These are phyloP conservation scores for Blastomyces silverae DNA, from an alignment of 2,329 filamentous ascomycete species.

Conservation along the genomic window DNA sequence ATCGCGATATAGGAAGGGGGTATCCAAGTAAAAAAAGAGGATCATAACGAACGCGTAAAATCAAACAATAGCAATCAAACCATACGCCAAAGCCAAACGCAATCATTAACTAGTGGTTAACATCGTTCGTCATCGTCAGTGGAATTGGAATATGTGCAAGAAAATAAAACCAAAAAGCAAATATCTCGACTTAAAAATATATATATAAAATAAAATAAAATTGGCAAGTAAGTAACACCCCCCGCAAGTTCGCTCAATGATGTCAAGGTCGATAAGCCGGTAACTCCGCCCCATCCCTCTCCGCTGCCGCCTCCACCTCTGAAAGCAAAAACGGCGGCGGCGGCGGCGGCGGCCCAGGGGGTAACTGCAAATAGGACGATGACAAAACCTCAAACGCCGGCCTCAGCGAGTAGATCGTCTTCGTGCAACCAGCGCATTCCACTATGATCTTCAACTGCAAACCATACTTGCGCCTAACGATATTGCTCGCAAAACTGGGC, in stretches of 20 bases:
- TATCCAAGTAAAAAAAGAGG: neutral
- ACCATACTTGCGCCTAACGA: neutral
- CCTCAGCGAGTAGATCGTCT: neutral
- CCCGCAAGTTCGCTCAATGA: neutral
- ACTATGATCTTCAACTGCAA: neutral
- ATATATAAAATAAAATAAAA: neutral
- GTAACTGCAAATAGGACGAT: neutral
- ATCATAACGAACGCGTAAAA: neutral
- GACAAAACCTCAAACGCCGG: neutral
- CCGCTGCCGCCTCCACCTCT: neutral
- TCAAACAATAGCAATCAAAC: neutral
- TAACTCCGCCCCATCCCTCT: neutral
- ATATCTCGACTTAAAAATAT: too few species aligned
- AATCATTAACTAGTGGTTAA: neutral
- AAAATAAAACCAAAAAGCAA: too few species aligned
- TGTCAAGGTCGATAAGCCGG: conserved; percentile 1
- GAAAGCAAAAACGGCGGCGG: neutral
- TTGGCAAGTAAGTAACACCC: neutral
- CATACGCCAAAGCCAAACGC: neutral
- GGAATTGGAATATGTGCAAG: neutral
- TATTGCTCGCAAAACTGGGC: conserved; percentile 4
- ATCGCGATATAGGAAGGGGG: neutral
- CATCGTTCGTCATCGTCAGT: neutral
- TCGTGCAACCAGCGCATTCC: conserved; percentile 5
- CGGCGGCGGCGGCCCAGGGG: neutral